Evolutionary conservation across 495 filamentous ascomycete genomes (phyloP), one percentile per base, ranked within the genome.

Genomic region (Pseudevernia furfuracea): DNA sequence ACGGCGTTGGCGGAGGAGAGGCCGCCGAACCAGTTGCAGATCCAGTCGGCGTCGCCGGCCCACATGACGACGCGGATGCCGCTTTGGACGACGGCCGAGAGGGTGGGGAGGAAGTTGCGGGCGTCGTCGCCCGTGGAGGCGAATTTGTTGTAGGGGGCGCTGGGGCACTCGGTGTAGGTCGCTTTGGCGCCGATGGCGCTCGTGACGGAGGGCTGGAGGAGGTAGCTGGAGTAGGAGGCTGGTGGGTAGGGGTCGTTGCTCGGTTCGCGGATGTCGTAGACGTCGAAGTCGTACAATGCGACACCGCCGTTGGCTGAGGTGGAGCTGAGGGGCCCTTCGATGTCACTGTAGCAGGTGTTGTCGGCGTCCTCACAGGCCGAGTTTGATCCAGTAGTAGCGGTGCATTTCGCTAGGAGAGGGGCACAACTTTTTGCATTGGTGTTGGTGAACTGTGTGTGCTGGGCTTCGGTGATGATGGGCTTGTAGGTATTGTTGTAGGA

Each of bases 11-110:
- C 81, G 30, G 76, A 78, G 0, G 64, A 72, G 12, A 76, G 70
- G 15, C 64, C 73, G 34, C 82, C 82, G 39, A 77, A 70, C 78
- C 79, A 84, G 71, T 85, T 84, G 68, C 80, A 84, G 66, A 83
- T 81, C 73, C 75, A 84, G 68, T 84, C 82, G 14, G 78, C 77
- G 64, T 82, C 81, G 58, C 83, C 82, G 11, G 82, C 82, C 82
- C 81, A 84, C 48, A 85, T 70, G 4, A 84, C 67, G 5, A 78
- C 77, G 14, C 69, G 71, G 61, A 85, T 72, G 5, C 80, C 80
- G 3, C 78, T 73, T 52, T 76, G 66, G 25, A 84, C 79, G 9
- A 85, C 76, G 14, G 66, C 64, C 36, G 76, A 77, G 32, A 85
- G 76, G n/a, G 72, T 67, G 4, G 68, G 36, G n/a, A 85, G 70